A percentile compares a stretch with the other conserved stretches of the same genome.
These are phyloP conservation scores for Coniochaeta sp. DNA, from an alignment of 2,329 filamentous ascomycete genomes.

Conservation along the genomic window DNA sequence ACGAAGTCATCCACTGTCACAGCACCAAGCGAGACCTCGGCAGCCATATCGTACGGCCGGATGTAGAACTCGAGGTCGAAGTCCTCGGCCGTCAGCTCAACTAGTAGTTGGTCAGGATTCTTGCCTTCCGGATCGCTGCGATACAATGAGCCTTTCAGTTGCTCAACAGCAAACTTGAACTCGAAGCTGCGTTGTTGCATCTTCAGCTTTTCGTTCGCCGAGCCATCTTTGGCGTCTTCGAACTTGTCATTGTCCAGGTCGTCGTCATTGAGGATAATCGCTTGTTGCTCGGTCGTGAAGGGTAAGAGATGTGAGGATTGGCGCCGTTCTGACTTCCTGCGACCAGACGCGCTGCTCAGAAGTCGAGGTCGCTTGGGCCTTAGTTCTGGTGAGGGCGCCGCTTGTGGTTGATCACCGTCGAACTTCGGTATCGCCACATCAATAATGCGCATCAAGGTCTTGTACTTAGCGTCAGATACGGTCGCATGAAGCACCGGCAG, in stretches of 20 bases:
- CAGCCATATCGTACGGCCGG: conserved; percentile 84
- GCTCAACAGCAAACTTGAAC: conserved; percentile 93
- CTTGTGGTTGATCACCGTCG: conserved; percentile 34
- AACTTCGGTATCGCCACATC: conserved; percentile 92
- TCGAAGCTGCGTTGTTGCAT: conserved; percentile 89
- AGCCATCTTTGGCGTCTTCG: conserved; percentile 58
- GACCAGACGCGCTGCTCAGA: conserved; percentile 36
- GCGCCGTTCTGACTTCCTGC: conserved; percentile 42
- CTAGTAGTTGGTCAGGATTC: conserved; percentile 72
- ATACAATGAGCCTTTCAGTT: conserved; percentile 86
- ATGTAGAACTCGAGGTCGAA: conserved; percentile 87
- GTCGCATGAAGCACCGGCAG: conserved; percentile 87
- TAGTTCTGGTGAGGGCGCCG: conserved; percentile 7
- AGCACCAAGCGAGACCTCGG: conserved; percentile 80
- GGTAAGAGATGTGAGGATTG: conserved; percentile 59
- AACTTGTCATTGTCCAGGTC: conserved; percentile 56
- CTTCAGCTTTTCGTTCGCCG: conserved; percentile 52
- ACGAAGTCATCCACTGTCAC: conserved; percentile 93
- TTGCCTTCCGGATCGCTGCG: conserved; percentile 73
- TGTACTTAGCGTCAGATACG: conserved; percentile 93
- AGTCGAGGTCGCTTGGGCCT: conserved; percentile 36
- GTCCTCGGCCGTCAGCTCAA: conserved; percentile 83
- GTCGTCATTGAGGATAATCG: conserved; percentile 74
- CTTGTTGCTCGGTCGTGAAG: conserved; percentile 58
- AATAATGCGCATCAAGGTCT: conserved; percentile 90